Percentiles rank a stretch among this genome's conserved stretches.
These are phyloP conservation scores for Hanseniaspora uvarum DNA, from an alignment of 1,139 yeast genomes.

Conservation along the genomic window DNA sequence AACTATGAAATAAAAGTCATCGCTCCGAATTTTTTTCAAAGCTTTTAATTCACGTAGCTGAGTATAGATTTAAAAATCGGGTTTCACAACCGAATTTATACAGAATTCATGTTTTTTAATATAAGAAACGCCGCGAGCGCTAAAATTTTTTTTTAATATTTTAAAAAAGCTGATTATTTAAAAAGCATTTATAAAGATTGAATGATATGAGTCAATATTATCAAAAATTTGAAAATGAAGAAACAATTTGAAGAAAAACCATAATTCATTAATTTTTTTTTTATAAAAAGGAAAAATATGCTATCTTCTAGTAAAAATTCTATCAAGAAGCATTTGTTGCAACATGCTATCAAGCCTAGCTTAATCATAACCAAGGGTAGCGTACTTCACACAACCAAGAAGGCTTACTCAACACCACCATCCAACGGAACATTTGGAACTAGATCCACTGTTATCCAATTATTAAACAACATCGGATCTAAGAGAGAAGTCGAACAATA, in stretches of 20 bases:
- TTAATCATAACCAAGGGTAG: background rate
- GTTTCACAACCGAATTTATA: background rate
- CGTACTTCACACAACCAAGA: background rate
- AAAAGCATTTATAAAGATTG: background rate
- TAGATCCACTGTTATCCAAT: constrained; percentile 87
- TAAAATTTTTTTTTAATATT: too few relatives aligned
- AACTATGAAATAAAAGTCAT: background rate
- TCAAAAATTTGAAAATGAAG: too few relatives aligned
- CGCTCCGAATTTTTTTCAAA: background rate
- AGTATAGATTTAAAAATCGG: background rate
- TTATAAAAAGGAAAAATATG: constrained; percentile 21
- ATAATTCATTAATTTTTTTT: background rate
- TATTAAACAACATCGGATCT: constrained; percentile 89
- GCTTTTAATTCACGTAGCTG: background rate
- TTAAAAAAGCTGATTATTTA: too few relatives aligned
- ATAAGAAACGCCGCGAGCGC: background rate
- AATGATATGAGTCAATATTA: background rate
- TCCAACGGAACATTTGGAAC: constrained; percentile 36
- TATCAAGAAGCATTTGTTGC: constrained; percentile 19
- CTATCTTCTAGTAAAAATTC: constrained; percentile 25
- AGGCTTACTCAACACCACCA: background rate
- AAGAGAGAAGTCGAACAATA: constrained; percentile 97
- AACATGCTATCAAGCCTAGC: background rate
- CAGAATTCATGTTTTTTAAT: background rate
- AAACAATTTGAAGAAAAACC: background rate